These are phyloP conservation scores for Gaeumannomyces tritici DNA, from an alignment of 2,329 filamentous ascomycete genomes.

Conservation along the genomic window DNA sequence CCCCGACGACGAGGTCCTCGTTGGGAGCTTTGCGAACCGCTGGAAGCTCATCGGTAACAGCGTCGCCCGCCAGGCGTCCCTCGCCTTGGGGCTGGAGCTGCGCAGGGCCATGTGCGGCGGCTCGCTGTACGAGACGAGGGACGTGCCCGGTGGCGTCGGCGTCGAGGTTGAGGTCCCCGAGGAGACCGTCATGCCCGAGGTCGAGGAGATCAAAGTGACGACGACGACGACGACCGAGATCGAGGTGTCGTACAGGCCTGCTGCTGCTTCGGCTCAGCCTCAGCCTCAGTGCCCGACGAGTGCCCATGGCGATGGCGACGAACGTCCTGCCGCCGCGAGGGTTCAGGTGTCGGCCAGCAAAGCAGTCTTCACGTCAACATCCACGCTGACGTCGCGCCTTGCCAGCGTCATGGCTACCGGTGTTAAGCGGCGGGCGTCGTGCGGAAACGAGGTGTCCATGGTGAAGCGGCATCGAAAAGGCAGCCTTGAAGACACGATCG, in stretches of 20 bases:
- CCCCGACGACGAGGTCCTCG: conserved; percentile 58
- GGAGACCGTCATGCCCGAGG: neutral
- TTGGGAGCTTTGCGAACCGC: conserved; percentile 47
- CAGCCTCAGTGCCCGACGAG: neutral
- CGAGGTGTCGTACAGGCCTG: neutral
- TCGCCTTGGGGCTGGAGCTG: conserved; percentile 56
- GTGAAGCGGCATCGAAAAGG: neutral
- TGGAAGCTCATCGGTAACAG: conserved; percentile 67
- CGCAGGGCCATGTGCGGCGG: conserved; percentile 45
- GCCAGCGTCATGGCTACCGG: too few relatives aligned
- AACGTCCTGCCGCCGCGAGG: neutral
- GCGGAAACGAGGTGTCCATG: neutral
- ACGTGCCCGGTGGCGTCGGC: neutral
- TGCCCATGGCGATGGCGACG: too few relatives aligned
- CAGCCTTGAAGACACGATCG: neutral
- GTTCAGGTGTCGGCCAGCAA: neutral
- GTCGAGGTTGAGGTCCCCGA: neutral
- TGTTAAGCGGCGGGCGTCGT: neutral
- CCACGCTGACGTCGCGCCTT: neutral
- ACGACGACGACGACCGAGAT: neutral
- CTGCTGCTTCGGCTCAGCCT: neutral
- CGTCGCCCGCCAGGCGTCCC: conserved; percentile 58
- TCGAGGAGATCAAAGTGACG: neutral
- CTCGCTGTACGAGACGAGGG: conserved; percentile 19
- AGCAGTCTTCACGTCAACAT: neutral